A percentile compares a stretch with the other conserved stretches of the same genome.
These are phyloP conservation scores for Alternaria sp. DNA, from an alignment of 2,329 filamentous ascomycete genomes.

Conservation along the genomic window DNA sequence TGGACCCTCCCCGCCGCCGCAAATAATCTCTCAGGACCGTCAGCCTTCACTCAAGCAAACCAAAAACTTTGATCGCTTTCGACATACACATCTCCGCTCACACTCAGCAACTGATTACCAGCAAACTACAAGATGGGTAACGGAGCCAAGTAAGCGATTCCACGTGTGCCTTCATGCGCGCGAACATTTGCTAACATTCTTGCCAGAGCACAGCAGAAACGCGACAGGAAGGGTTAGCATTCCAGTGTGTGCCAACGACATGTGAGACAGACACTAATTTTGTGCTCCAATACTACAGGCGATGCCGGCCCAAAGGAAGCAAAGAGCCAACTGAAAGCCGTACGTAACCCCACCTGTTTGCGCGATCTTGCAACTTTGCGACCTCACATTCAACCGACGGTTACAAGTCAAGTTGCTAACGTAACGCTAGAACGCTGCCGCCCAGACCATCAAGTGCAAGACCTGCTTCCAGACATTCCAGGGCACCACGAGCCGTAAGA, in stretches of 20 bases:
- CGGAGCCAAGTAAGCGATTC: slow-evolving; percentile 47
- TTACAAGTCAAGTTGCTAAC: slow-evolving; percentile 9
- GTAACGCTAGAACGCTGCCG: slow-evolving; percentile 69
- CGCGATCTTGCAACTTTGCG: not conserved
- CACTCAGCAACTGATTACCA: slow-evolving; percentile 27
- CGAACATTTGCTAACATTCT: slow-evolving; percentile 28
- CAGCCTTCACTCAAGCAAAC: slow-evolving; percentile 18
- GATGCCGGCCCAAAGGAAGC: slow-evolving; percentile 5
- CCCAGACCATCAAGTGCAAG: slow-evolving; percentile 79
- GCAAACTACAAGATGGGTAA: slow-evolving; percentile 46
- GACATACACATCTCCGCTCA: slow-evolving; percentile 16
- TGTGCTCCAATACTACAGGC: not conserved
- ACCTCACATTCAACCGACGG: not conserved
- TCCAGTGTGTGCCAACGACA: slow-evolving; percentile 44
- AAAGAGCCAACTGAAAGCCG: slow-evolving; percentile 33
- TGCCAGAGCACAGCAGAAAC: slow-evolving; percentile 50
- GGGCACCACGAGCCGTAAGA: slow-evolving; percentile 76
- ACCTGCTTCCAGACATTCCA: slow-evolving; percentile 82
- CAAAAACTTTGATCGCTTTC: slow-evolving; percentile 17
- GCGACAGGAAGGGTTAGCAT: slow-evolving; percentile 42
- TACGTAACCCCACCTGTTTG: slow-evolving; percentile 21
- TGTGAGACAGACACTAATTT: not conserved
- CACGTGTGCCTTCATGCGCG: not conserved
- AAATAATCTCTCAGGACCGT: slow-evolving; percentile 38
- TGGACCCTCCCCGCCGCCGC: slow-evolving; percentile 31